Conservation (phyloP, 352 stramenopile species). For the Thalassiosira hispida region DNA sequence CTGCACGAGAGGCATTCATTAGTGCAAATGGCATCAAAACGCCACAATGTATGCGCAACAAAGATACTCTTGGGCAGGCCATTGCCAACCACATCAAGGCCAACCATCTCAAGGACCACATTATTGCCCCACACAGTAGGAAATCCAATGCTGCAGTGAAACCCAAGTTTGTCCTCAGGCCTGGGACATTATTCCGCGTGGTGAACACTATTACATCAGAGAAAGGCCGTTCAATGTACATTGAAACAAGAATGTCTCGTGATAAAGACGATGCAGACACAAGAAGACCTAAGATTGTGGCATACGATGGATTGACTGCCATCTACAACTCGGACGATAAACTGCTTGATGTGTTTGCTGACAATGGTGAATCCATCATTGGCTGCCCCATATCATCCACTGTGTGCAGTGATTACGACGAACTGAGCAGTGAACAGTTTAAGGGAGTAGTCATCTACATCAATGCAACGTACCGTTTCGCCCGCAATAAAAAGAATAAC, state of each 20-base stretch:
- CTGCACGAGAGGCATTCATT: neutral
- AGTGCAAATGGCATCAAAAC: neutral
- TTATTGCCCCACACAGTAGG: neutral
- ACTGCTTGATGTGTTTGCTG: too few species aligned
- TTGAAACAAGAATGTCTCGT: neutral
- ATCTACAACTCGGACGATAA: too few species aligned
- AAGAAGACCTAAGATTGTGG: neutral
- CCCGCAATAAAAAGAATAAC: neutral
- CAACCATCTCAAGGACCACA: neutral
- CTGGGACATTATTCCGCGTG: too few species aligned
- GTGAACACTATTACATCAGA: too few species aligned
- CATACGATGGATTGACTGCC: neutral
- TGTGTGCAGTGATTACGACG: too few species aligned
- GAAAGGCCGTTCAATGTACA: neutral
- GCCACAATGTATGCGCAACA: neutral
- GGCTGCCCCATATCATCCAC: too few species aligned
- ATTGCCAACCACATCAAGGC: neutral
- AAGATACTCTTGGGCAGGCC: neutral
- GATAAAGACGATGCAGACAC: neutral
- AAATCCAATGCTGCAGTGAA: too few species aligned
- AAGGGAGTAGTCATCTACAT: neutral
- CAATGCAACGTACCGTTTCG: neutral
- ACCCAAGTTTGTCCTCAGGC: too few species aligned
- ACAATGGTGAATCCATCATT: neutral
- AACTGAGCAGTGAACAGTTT: neutral